Conservation (phyloP, 116 monocot species). For the Trichopus zeylanicus region DNA sequence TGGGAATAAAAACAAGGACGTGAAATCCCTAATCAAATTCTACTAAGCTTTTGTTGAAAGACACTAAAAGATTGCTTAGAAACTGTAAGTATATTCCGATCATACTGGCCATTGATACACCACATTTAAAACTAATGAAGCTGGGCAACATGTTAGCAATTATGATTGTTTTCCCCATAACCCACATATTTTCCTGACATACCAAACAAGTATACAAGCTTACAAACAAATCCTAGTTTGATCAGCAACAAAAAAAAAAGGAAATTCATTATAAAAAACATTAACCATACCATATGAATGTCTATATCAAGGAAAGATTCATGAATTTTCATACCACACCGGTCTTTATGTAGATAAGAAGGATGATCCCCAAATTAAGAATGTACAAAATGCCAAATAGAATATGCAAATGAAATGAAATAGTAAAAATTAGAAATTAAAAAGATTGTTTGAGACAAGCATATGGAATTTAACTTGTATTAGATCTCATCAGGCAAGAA, state of each 20-base stretch:
- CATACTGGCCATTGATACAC: too few relatives aligned
- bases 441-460: neutral
- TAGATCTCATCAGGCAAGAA: neutral
- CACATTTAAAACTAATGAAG: too few relatives aligned
- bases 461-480: neutral
- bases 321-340: constrained; percentile 54
- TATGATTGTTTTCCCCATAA: too few relatives aligned
- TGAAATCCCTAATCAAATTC: too few relatives aligned
- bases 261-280: neutral
- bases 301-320: neutral
- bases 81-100: too few relatives aligned
- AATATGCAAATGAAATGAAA: constrained; percentile 55
- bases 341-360: constrained; percentile 62
- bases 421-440: neutral
- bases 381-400: constrained; percentile 85
- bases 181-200: neutral
- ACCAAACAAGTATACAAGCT: neutral
- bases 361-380: constrained; percentile 58
- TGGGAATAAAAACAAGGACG: too few relatives aligned
- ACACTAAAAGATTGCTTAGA: too few relatives aligned
- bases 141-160: neutral
- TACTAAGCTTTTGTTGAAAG: too few relatives aligned
- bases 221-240: neutral
- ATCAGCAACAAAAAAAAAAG: neutral
- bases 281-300: neutral